Evolutionary conservation across 163 green algal species (phyloP), one percentile per base, ranked within the genome.

Genomic region (Coccomyxa subellipsoidea): DNA sequence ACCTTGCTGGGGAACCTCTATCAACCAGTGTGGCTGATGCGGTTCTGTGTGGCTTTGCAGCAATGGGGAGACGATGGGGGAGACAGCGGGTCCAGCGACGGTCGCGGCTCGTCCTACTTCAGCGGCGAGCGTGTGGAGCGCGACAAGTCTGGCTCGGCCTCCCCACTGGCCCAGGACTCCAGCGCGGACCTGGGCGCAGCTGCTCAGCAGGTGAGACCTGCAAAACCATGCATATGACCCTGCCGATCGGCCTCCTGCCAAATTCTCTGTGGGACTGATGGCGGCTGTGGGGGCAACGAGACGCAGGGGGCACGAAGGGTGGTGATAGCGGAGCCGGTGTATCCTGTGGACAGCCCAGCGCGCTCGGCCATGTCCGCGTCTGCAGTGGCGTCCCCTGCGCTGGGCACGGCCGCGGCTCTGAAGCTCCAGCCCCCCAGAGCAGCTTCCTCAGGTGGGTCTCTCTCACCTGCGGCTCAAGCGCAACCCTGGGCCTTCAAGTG

Each of bases 41-140:
- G n/a, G n/a, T n/a, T n/a, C n/a, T n/a, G n/a, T 8, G 21, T 59
- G 47, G 21, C 47, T 59, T 1, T 59, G 47, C 47, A 59, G 47
- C 47, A 59, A 59, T 59, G 47, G 47, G 21, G 39, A 29, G 77
- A 72, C 25, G 40, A 40, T 81, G 77, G 69, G 38, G 38, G 79
- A 4, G 77, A 77, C 27, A 39, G 32, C 18, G 27, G 32, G n/a
- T 77, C 70, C 70, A 73, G 83, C 83, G 73, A 54, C 54, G 83
- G 72, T 54, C 29, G 81, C 29, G 83, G 78, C n/a, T 84, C 79
- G 7, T 80, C 54, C 78, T 80, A 82, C 54, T 83, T 83, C 79
- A 75, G 38, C 38, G 79, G 79, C 5, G 79, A 83, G 38, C 38
- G 38, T 34, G 27, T 78, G 72, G 72, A 40, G 27, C 75, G n/a